Percentiles rank a stretch among this genome's conserved stretches.
phyloP scores from a whole-genome alignment of 257 asterid genomes.

The Jacaranda copaia region DNA sequence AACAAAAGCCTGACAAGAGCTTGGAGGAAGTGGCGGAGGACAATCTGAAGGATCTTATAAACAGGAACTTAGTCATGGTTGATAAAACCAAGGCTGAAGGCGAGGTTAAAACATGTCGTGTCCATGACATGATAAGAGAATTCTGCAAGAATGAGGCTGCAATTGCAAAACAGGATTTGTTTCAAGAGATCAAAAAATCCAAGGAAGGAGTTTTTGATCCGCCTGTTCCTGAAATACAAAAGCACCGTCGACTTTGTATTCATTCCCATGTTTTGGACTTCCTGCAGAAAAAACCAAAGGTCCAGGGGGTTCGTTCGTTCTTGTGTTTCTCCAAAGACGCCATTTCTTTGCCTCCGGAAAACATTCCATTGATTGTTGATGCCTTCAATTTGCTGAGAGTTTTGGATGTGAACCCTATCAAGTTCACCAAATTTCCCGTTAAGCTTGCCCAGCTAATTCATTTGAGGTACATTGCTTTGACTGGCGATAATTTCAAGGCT shows the following conservation, averaged over 20 bases:
- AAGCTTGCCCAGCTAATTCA: constrained; percentile 30
- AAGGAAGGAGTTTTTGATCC: constrained; percentile 13
- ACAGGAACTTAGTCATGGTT: constrained; percentile 42
- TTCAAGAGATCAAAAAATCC: constrained; percentile 37
- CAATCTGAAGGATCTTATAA: constrained; percentile 36
- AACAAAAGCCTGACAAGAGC: neutral
- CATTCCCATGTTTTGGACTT: constrained; percentile 41
- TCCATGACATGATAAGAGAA: constrained; percentile 46
- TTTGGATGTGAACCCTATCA: constrained; percentile 33
- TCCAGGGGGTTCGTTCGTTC: constrained; percentile 48
- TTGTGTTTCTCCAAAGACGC: constrained; percentile 40
- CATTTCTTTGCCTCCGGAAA: constrained; percentile 21
- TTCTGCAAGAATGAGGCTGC: constrained; percentile 48
- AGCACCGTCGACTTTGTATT: constrained; percentile 46
- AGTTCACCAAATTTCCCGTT: constrained; percentile 29
- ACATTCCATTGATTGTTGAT: constrained; percentile 29
- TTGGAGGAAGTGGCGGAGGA: constrained; percentile 43
- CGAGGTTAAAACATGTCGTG: constrained; percentile 47
- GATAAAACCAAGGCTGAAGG: constrained; percentile 32
- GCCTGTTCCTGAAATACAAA: constrained; percentile 11
- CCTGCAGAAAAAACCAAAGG: constrained; percentile 33
- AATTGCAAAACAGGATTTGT: constrained; percentile 33
- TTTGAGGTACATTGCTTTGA: constrained; percentile 35
- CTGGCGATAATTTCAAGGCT: constrained; percentile 14
- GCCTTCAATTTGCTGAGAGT: constrained; percentile 6